Percentiles rank a stretch among this genome's conserved stretches.
These are phyloP conservation scores for Neoboletus subvelutipes DNA, from an alignment of 768 basidiomycete species.

Conservation along the genomic window DNA sequence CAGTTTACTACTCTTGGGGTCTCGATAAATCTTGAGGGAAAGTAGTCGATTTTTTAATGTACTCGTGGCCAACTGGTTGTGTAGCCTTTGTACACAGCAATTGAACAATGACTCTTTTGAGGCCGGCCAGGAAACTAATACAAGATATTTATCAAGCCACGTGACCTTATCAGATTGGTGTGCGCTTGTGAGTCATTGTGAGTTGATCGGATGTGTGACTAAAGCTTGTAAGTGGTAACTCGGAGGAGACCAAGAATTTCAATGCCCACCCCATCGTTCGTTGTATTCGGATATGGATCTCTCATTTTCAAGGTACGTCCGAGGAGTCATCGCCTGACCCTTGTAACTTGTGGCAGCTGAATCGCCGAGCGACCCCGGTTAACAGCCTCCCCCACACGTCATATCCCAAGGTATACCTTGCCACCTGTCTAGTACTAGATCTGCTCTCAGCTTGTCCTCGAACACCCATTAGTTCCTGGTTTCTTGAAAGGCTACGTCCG, in stretches of 20 bases:
- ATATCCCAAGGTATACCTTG: slow-evolving; percentile 53
- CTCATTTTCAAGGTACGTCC: slow-evolving; percentile 77
- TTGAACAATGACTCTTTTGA: background rate
- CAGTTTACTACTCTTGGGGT: background rate
- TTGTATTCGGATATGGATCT: slow-evolving; percentile 92
- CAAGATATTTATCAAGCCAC: background rate
- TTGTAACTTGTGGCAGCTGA: background rate
- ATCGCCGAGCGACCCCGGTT: background rate
- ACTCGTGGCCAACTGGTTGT: background rate
- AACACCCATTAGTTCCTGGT: slow-evolving; percentile 53
- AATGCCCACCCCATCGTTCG: slow-evolving; percentile 43
- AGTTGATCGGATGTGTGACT: background rate
- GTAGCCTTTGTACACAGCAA: background rate
- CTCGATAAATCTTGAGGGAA: background rate
- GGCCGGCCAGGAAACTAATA: too few species aligned
- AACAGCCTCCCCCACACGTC: slow-evolving; percentile 81
- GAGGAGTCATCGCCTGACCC: background rate
- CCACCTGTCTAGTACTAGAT: background rate
- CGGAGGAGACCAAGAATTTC: background rate
- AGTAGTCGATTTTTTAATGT: background rate
- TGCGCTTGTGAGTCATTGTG: too few species aligned
- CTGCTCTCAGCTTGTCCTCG: background rate
- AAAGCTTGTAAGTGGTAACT: background rate
- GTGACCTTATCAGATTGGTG: background rate
- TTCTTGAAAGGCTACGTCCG: slow-evolving; percentile 90